Evolutionary conservation across 1,284 basidiomycete genomes (phyloP), one percentile per base, ranked within the genome.

Genomic region (Paramarasmius palmivorus): DNA sequence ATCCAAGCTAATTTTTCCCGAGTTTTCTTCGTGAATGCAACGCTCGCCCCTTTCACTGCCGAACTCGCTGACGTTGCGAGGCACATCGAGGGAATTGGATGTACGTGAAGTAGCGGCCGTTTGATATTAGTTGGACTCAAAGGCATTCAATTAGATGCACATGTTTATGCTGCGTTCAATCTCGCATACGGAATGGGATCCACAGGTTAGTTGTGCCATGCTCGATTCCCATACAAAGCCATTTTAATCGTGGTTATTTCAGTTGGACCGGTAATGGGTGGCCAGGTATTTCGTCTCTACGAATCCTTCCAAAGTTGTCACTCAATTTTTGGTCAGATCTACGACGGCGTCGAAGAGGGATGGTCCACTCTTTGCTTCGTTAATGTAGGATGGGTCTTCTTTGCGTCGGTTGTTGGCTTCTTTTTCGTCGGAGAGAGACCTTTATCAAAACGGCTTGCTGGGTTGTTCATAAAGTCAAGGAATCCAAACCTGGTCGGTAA

Each of bases 211-310:
- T 79, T 52, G 55, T 71, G 29, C 29, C 48, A 60, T 36, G 12
- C 48, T 46, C 15, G n/a, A n/a, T n/a, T n/a, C n/a, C n/a, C n/a
- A n/a, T 34, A 36, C 46, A 22, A 39, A 23, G 20, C 12, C 46
- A 29, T 6, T 25, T 23, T 38, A 25, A 45, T 49, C 41, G 19
- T 41, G 59, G n/a, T 56, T 63, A 26, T 22, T 25, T 53, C 53
- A 87, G 86, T 86, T 54, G 88, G 88, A 0, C 87, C 87, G 19
- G 67, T 89, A 29, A 69, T 88, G 37, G 83, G 84, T 39, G 86
- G 88, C 52, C 83, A 88, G 73, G 84, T 81, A 26, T 36, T 12
- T 32, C 29, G 12, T n/a, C n/a, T n/a, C n/a, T n/a, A n/a, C n/a
- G n/a, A n/a, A n/a, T n/a, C 29, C 12, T 32, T 32, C 29, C 12